phyloP scores from a whole-genome alignment of 768 basidiomycete genomes.

The Naganishia onofrii region DNA sequence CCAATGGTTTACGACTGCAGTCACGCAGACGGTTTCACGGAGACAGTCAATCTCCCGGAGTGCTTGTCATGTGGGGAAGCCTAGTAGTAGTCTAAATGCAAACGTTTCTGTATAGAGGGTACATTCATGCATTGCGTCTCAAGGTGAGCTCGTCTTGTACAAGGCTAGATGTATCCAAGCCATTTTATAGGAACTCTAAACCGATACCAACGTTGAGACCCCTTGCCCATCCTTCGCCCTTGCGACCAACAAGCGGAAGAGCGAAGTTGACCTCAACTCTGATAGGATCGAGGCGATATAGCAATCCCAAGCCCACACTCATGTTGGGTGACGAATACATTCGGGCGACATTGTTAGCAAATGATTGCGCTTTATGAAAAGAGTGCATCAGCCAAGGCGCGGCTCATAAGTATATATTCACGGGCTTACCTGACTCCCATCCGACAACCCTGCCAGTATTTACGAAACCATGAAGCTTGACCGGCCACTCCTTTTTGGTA shows the following conservation, averaged over 20 bases:
- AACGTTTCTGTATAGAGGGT: too few species aligned
- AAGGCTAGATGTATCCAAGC: not conserved
- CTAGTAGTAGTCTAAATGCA: too few species aligned
- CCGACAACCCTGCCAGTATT: constrained; percentile 47
- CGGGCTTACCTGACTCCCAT: constrained; percentile 43
- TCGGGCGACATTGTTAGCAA: constrained; percentile 42
- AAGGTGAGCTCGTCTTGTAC: not conserved
- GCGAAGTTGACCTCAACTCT: constrained; percentile 49
- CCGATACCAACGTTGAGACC: constrained; percentile 51
- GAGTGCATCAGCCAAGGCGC: not conserved
- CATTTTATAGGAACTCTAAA: constrained; percentile 44
- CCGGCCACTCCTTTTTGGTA: constrained; percentile 45
- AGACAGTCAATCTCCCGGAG: too few species aligned
- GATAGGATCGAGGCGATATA: constrained; percentile 49
- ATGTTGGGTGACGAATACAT: constrained; percentile 44
- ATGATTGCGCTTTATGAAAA: constrained; percentile 34
- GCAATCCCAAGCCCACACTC: constrained; percentile 45
- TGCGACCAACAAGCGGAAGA: constrained; percentile 47
- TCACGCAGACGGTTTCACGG: too few species aligned
- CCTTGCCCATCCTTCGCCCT: constrained; percentile 44
- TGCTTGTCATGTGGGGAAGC: too few species aligned
- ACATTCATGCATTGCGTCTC: too few species aligned
- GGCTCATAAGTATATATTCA: too few species aligned
- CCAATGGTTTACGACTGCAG: too few species aligned
- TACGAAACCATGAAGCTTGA: constrained; percentile 46